phyloP scores from a whole-genome alignment of 441 rosid species.

The Populus tomentosa region DNA sequence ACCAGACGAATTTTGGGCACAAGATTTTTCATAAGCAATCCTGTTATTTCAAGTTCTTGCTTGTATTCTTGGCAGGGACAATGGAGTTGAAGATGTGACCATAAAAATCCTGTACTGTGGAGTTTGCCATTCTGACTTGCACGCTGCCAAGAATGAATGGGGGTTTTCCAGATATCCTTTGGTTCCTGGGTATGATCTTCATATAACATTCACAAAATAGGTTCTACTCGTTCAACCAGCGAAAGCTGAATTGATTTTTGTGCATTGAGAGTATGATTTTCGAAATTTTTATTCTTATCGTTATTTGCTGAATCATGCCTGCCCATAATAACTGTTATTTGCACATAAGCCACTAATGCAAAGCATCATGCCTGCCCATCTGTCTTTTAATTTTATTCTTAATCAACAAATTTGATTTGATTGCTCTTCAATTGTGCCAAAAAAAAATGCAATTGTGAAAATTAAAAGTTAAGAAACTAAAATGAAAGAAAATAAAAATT shows the following conservation, averaged over 20 bases:
- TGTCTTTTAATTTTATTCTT: too few species aligned
- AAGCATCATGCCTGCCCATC: too few species aligned
- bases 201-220: not conserved
- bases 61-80: constrained; percentile 44
- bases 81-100: constrained; percentile 74
- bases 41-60: not conserved
- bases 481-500: too few species aligned
- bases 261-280: not conserved
- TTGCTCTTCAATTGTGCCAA: too few species aligned
- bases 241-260: too few species aligned
- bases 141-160: constrained; percentile 61
- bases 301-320: not conserved
- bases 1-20: too few species aligned
- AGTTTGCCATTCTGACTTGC: constrained; percentile 84
- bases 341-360: not conserved
- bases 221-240: too few species aligned
- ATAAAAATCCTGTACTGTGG: constrained; percentile 75
- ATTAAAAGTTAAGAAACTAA: too few species aligned
- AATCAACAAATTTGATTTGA: too few species aligned
- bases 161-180: constrained; percentile 62
- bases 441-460: too few species aligned
- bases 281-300: not conserved
- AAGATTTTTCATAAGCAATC: not conserved
- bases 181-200: constrained; percentile 70
- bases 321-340: not conserved